Evolutionary conservation across 169 alveolate species (phyloP), one percentile per base, ranked within the genome.

Genomic region (Cryptosporidium muris): DNA sequence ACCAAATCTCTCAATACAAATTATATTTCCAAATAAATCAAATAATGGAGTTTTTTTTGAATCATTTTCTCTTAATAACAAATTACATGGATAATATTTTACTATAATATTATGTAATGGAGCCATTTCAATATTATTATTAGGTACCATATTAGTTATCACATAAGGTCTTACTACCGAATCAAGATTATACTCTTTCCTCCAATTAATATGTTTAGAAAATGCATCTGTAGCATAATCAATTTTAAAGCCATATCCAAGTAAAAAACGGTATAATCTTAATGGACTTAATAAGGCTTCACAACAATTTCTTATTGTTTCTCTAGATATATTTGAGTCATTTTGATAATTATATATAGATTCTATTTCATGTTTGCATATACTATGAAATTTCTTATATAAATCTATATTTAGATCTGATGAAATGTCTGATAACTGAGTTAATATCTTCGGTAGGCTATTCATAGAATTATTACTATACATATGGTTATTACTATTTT

Each of bases 1-100:
- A 45, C 85, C 85, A 60, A 74, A 74, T 34, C 85, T 74, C 40
- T 74, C 85, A 56, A 74, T 74, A 43, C 85, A 74, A 56, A 74
- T 58, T 42, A 74, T 45, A 58, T 74, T 74, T 25, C 85, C 85
- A 74, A 6, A 56, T 9, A 4, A 47, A 58, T 74, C 85, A n/a
- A 34, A 58, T 42, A 74, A 49, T 40, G 85, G 85, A 40, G 66
- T 74, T 74, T 74, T 74, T 45, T 74, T 68, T 1, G 38, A 48
- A 9, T 54, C 60, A 16, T 68, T 74, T 48, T 74, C 85, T 1
- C 85, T 74, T 34, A 74, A 47, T 58, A 74, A 34, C 47, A 74
- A 37, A 49, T 74, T 74, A 47, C 85, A 74, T 1, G 85, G 85
- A 36, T 74, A 74, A 49, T 74, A 74, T 60, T 68, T 74, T 43